Percentiles rank a stretch among this genome's conserved stretches.
Evolutionary conservation across 1,284 basidiomycete species (phyloP).

Genomic region (Austroboletus sp.): DNA sequence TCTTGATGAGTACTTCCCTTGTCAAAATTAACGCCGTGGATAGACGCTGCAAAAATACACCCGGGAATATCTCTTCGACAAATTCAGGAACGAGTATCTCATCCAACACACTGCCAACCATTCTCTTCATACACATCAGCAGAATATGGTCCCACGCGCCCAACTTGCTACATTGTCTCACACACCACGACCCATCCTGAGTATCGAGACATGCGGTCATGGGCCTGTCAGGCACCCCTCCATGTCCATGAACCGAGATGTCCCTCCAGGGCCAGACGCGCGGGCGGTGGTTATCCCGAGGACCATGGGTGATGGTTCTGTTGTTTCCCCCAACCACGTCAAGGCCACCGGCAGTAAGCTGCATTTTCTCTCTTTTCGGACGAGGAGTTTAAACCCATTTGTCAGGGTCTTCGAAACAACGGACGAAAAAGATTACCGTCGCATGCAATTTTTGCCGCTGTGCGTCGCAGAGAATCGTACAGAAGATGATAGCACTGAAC

Average conservation of each 20-base stretch:
- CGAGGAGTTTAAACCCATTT: slow-evolving; percentile 4
- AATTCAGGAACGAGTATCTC: slow-evolving; percentile 59
- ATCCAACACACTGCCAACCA: slow-evolving; percentile 44
- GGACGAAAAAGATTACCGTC: slow-evolving; percentile 74
- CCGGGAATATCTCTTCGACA: slow-evolving; percentile 72
- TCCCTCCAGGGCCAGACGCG: slow-evolving; percentile 38
- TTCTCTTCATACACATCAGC: slow-evolving; percentile 41
- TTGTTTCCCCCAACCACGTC: slow-evolving; percentile 21
- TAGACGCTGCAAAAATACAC: slow-evolving; percentile 79
- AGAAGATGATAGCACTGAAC: slow-evolving; percentile 18
- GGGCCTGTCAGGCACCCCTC: slow-evolving; percentile 41
- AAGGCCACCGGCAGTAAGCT: slow-evolving; percentile 31
- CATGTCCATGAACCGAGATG: slow-evolving; percentile 44
- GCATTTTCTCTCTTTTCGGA: slow-evolving; percentile 5
- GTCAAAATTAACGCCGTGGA: slow-evolving; percentile 15
- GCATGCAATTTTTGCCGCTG: slow-evolving; percentile 82
- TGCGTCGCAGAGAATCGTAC: slow-evolving; percentile 37
- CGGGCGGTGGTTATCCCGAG: slow-evolving; percentile 38
- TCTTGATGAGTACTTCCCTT: slow-evolving; percentile 18
- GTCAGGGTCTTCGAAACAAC: slow-evolving; percentile 43
- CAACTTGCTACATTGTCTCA: slow-evolving; percentile 44
- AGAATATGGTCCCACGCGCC: slow-evolving; percentile 31
- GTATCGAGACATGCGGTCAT: slow-evolving; percentile 59
- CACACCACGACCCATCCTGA: slow-evolving; percentile 56
- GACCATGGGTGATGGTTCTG: slow-evolving; percentile 33